Base-by-base conservation (phyloP, 2,329 filamentous ascomycete species). In the Sporothrix protearum region DNA sequence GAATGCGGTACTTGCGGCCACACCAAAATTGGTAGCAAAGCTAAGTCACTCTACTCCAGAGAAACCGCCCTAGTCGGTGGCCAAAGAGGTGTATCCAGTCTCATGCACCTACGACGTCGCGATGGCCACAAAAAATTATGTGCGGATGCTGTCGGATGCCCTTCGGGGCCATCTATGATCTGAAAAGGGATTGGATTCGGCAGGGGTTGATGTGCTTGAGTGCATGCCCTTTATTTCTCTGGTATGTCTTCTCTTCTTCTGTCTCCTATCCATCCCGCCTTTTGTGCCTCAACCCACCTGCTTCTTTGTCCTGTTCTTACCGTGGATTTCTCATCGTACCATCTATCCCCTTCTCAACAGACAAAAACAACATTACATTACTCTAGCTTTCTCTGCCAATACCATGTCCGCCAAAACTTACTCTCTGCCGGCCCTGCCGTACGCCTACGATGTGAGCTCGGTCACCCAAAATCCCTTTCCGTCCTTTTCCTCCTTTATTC, bases 401-500 rank as follows among this genome's bases (percentile, higher is more conserved):
- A 49, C 16, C 42, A 74, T 73, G 74, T 66, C 71, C 51, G 69
- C 66, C 67, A 73, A 73, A 64, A 71, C 68, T 9, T 79, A 80
- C 73, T 74, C 75, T 1, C 75, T 80, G 2, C 78, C 79, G 16
- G 66, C 75, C 8, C 74, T 80, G 47, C 77, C 78, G 1, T 80
- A 78, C 68, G 76, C 76, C 45, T 80, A 80, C 74, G 72, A 80
- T 75, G 79, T 78, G 71, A 73, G 61, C n/a, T 2, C 6, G 30
- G 22, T n/a, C 9, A 88, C 76, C 82, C 86, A 53, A 5, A 49
- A 22, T n/a, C 59, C 9, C 6, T 14, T 22, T 5, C 36, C 36
- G 2, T 42, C 22, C 28, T 33, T 49, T 49, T 7, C 30, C 28
- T 28, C 25, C 16, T 16, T 63, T n/a, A 39, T 14, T 2, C 22